These are phyloP conservation scores for Megacollybia marginata DNA, from an alignment of 768 basidiomycete species.

Conservation along the genomic window DNA sequence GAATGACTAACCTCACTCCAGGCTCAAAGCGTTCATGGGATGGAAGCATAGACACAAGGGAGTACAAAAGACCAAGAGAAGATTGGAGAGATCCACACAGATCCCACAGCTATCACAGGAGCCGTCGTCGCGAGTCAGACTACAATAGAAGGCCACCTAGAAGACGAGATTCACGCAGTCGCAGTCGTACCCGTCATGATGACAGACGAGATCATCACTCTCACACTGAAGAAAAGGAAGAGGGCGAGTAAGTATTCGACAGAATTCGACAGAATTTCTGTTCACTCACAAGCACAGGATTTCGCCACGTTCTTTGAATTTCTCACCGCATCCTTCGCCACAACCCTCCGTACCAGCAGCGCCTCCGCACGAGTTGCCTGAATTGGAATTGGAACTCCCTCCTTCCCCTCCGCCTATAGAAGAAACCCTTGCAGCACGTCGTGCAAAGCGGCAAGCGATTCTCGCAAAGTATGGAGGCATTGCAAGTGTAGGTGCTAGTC, in stretches of 20 bases:
- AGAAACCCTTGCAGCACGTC: conserved; percentile 57
- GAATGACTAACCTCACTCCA: conserved; percentile 78
- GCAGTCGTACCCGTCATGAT: conserved; percentile 4
- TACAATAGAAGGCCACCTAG: conserved; percentile 15
- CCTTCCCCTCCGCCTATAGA: conserved; percentile 51
- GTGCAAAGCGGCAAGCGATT: conserved; percentile 70
- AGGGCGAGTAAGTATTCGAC: conserved; percentile 76
- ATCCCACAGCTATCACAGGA: conserved; percentile 29
- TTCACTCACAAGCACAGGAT: conserved; percentile 7
- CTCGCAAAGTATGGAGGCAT: conserved; percentile 64
- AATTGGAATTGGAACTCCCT: conserved; percentile 52
- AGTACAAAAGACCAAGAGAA: conserved; percentile 48
- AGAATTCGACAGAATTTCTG: conserved; percentile 57
- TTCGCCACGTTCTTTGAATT: conserved; percentile 20
- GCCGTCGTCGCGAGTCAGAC: conserved; percentile 25
- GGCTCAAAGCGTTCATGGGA: conserved; percentile 75
- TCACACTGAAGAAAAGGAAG: conserved; percentile 58
- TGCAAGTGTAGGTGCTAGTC: conserved; percentile 40
- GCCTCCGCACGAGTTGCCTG: conserved; percentile 21
- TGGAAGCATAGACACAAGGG: conserved; percentile 31
- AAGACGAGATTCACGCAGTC: conserved; percentile 4
- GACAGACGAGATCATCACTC: conserved; percentile 16
- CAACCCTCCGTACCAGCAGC: conserved; percentile 21
- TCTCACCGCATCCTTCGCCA: no score
- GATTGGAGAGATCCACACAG: conserved; percentile 70